Conservation (phyloP, 805 yeast species). For the Metschnikowia koreensis region DNA sequence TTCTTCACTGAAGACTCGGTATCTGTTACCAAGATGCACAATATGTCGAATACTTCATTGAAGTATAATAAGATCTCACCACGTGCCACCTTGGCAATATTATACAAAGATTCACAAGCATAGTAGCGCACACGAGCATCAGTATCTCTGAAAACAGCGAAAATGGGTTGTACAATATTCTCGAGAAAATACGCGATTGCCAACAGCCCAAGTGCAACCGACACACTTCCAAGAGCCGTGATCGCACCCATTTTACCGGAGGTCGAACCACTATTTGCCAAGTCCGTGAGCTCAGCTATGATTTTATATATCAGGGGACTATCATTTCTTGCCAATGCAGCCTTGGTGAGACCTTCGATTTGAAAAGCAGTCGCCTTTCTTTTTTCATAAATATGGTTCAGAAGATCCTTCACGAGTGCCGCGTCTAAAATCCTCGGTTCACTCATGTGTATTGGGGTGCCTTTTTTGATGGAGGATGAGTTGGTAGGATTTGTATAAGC, state of each 20-base stretch:
- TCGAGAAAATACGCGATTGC: conserved; percentile 83
- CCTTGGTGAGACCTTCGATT: conserved; percentile 73
- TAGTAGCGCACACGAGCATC: conserved; percentile 96
- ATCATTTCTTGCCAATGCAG: conserved; percentile 60
- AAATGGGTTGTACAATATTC: conserved; percentile 85
- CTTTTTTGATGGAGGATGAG: neutral
- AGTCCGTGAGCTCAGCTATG: conserved; percentile 77
- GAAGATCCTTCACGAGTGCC: conserved; percentile 40
- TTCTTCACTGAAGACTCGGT: conserved; percentile 88
- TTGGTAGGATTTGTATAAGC: too few species aligned
- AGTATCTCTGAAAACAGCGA: conserved; percentile 95
- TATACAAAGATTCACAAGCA: conserved; percentile 94
- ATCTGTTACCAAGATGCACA: conserved; percentile 87
- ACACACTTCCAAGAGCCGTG: conserved; percentile 93
- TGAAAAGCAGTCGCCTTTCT: conserved; percentile 54
- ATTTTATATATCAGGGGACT: conserved; percentile 56
- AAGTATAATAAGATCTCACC: conserved; percentile 90
- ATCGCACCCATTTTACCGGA: conserved; percentile 90
- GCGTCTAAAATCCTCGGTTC: conserved; percentile 32
- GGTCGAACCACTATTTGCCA: conserved; percentile 64
- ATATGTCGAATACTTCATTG: conserved; percentile 91
- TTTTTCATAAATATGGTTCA: conserved; percentile 46
- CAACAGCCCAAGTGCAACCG: conserved; percentile 83
- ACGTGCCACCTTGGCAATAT: conserved; percentile 93
- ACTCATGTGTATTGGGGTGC: conserved; percentile 10